These are phyloP conservation scores for Colletotrichum agaves DNA, from an alignment of 2,329 filamentous ascomycete species.

Conservation along the genomic window DNA sequence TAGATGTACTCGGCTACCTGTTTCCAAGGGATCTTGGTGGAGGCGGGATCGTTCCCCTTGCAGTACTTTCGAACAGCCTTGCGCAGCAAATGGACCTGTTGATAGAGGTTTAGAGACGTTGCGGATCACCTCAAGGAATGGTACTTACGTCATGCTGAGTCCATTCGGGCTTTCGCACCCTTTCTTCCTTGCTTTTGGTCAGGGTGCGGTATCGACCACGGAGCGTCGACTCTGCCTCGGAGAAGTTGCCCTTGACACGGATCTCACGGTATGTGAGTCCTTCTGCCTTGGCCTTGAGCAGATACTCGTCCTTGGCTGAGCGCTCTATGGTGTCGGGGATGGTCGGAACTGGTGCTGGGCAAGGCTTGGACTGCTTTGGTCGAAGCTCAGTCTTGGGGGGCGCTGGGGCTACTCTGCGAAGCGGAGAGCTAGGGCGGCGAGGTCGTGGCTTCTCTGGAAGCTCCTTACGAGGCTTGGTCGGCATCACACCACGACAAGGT, in stretches of 20 bases:
- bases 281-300: slow-evolving; percentile 63
- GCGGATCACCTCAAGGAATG: neutral
- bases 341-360: neutral
- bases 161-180: slow-evolving; percentile 76
- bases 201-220: slow-evolving; percentile 74
- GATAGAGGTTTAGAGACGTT: neutral
- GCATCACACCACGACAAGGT: neutral
- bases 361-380: slow-evolving; percentile 24
- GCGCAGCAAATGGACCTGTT: slow-evolving; percentile 57
- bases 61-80: slow-evolving; percentile 53
- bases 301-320: slow-evolving; percentile 55
- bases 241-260: slow-evolving; percentile 62
- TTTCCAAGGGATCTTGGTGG: slow-evolving; percentile 65
- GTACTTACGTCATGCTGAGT: slow-evolving; percentile 69
- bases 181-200: slow-evolving; percentile 70
- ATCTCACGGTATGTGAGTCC: slow-evolving; percentile 76
- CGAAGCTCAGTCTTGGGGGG: slow-evolving; percentile 18
- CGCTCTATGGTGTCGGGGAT: slow-evolving; percentile 16
- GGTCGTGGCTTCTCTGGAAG: slow-evolving; percentile 31
- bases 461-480: slow-evolving; percentile 23
- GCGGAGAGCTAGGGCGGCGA: slow-evolving; percentile 1
- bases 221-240: slow-evolving; percentile 77
- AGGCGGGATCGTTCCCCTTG: slow-evolving; percentile 44
- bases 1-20: slow-evolving; percentile 64
- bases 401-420: neutral